Conservation (phyloP, 495 filamentous ascomycete genomes). For the Rusavskia elegans region DNA sequence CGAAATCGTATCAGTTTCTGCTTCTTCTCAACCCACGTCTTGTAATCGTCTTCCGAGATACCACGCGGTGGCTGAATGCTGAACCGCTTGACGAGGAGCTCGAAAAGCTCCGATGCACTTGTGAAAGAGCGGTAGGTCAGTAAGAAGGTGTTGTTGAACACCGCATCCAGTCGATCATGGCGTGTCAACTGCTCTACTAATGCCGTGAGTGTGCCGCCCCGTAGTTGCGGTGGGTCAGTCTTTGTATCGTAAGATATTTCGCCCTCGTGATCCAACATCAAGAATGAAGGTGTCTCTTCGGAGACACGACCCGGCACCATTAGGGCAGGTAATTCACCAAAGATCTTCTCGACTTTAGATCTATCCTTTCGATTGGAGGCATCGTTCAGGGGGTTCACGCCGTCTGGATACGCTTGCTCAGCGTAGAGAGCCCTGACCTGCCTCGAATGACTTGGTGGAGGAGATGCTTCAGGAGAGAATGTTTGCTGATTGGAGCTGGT, state of each 20-base stretch:
- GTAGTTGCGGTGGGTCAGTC: constrained; percentile 49
- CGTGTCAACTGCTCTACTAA: constrained; percentile 93
- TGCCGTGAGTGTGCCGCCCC: constrained; percentile 75
- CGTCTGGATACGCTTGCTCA: constrained; percentile 51
- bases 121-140: constrained; percentile 95
- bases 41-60: constrained; percentile 56
- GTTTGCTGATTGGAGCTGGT: not conserved
- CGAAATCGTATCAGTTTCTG: constrained; percentile 90
- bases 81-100: constrained; percentile 80
- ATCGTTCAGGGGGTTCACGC: constrained; percentile 38
- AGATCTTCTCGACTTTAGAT: constrained; percentile 75
- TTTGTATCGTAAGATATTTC: constrained; percentile 86
- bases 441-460: constrained; percentile 17
- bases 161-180: constrained; percentile 89
- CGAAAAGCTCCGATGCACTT: constrained; percentile 74
- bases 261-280: constrained; percentile 76
- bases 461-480: not conserved
- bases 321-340: constrained; percentile 63
- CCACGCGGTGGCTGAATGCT: constrained; percentile 85
- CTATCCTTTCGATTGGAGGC: constrained; percentile 45
- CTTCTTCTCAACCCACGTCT: constrained; percentile 82
- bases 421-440: constrained; percentile 54
- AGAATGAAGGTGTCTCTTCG: constrained; percentile 68
- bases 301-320: constrained; percentile 34
- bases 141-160: constrained; percentile 94